A percentile compares a stretch with the other conserved stretches of the same genome.
These are phyloP conservation scores for Ophiostoma ulmi DNA, from an alignment of 2,329 filamentous ascomycete genomes.

Conservation along the genomic window DNA sequence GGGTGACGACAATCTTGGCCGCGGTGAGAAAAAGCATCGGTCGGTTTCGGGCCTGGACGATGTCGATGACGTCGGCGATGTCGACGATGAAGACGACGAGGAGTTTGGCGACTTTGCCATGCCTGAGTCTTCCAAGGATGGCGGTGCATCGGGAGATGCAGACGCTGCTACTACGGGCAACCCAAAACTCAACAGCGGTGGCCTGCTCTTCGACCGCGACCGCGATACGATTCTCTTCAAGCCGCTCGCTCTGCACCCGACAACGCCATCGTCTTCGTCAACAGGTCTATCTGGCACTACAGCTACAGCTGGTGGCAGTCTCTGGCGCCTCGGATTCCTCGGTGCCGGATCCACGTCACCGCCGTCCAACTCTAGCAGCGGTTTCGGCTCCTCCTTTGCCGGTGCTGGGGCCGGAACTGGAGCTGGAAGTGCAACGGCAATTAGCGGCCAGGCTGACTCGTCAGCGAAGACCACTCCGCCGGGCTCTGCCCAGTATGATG, in stretches of 20 bases:
- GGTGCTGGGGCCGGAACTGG: slow-evolving; percentile 14
- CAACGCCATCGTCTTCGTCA: slow-evolving; percentile 27
- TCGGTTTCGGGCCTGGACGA: slow-evolving; percentile 38
- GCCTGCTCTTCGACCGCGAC: slow-evolving; percentile 30
- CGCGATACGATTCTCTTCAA: slow-evolving; percentile 47
- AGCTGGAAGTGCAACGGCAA: no score
- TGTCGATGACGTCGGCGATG: slow-evolving; percentile 40
- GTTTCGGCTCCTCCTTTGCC: neutral
- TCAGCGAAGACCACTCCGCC: neutral
- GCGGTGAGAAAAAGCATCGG: slow-evolving; percentile 44
- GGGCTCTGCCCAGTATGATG: slow-evolving; percentile 21
- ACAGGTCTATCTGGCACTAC: neutral
- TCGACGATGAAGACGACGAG: slow-evolving; percentile 55
- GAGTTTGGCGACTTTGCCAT: slow-evolving; percentile 67
- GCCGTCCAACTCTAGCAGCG: neutral
- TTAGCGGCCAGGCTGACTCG: neutral
- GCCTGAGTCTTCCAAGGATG: slow-evolving; percentile 45
- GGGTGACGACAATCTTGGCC: slow-evolving; percentile 25
- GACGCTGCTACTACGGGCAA: slow-evolving; percentile 24
- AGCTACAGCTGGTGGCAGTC: slow-evolving; percentile 23
- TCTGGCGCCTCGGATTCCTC: slow-evolving; percentile 45
- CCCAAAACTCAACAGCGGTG: slow-evolving; percentile 9
- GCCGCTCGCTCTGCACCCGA: slow-evolving; percentile 50
- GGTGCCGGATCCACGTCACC: slow-evolving; percentile 4
- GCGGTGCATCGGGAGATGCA: neutral